Percentiles rank a stretch among this genome's conserved stretches.
These are phyloP conservation scores for Lentinula novae-zelandiae DNA, from an alignment of 1,284 basidiomycete species.

Conservation along the genomic window DNA sequence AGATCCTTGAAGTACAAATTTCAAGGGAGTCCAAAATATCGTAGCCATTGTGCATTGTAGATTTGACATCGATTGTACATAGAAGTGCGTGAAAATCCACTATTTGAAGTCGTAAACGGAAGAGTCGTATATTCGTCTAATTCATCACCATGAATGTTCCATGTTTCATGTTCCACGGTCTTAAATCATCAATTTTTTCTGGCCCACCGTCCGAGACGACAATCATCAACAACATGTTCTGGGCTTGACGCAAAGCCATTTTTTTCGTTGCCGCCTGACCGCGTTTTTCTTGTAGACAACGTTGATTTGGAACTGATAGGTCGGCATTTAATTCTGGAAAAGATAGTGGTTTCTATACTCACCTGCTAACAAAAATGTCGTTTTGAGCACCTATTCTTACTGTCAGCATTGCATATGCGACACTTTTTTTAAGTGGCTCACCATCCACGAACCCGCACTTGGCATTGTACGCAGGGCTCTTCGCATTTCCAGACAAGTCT, in stretches of 20 bases:
- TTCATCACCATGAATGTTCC: too few species aligned
- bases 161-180: background rate
- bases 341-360: background rate
- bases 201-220: background rate
- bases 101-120: too few species aligned
- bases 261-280: background rate
- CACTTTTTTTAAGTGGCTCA: background rate
- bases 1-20: too few species aligned
- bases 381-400: slow-evolving; percentile 8
- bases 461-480: slow-evolving; percentile 39
- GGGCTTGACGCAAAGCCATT: too few species aligned
- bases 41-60: too few species aligned
- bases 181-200: background rate
- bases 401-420: background rate
- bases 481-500: slow-evolving; percentile 25
- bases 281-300: background rate
- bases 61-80: too few species aligned
- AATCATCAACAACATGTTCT: background rate
- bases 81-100: too few species aligned
- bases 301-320: background rate
- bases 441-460: slow-evolving; percentile 41
- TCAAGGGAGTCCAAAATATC: too few species aligned
- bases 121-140: too few species aligned
- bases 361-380: slow-evolving; percentile 9
- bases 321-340: background rate